Evolutionary conservation across 1,139 yeast genomes (phyloP), one percentile per base, ranked within the genome.

Genomic region (Hansenula lynferdii): DNA sequence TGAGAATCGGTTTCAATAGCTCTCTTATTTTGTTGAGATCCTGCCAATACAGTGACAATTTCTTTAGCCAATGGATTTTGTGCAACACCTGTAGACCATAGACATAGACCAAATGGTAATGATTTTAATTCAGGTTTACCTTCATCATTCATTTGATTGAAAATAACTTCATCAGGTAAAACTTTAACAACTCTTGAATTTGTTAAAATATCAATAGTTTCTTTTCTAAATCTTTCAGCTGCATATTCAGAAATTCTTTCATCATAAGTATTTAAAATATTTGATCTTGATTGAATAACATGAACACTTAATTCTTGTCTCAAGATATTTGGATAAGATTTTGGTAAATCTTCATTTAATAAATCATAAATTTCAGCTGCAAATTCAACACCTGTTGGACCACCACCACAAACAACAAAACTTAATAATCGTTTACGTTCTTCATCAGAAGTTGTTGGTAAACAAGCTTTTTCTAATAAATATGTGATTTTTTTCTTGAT

Each of bases 1-100:
- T 78, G 83, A n/a, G 80, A 62, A 53, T 79, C 85, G 0, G 85
- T 78, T 54, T 79, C 84, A 42, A 80, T 70, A 20, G 85, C 84
- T 45, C 79, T 72, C 47, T 64, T 67, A 55, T 79, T 79, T 45
- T 60, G 65, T 58, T 79, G 85, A 28, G 58, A 52, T 1, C 58
- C 62, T 9, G 65, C 57, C 31, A 78, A 59, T 11, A 62, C 54
- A 20, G 61, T 54, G 34, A 70, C 76, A 30, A 78, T 62, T 28
- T 65, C 65, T 50, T 69, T 67, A 10, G 82, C 76, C 37, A 79
- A 54, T 5, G 78, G 80, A 37, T 76, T 72, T 48, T 74, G 77
- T 5, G 80, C 75, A 29, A 78, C 81, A 42, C 85, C 85, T 1
- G 85, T 79, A 1, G 85, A 77, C 85, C 85, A 79, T 32, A 79